A percentile compares a stretch with the other conserved stretches of the same genome.
phyloP scores from a whole-genome alignment of 2,329 filamentous ascomycete species.

The Juglanconis oblonga region DNA sequence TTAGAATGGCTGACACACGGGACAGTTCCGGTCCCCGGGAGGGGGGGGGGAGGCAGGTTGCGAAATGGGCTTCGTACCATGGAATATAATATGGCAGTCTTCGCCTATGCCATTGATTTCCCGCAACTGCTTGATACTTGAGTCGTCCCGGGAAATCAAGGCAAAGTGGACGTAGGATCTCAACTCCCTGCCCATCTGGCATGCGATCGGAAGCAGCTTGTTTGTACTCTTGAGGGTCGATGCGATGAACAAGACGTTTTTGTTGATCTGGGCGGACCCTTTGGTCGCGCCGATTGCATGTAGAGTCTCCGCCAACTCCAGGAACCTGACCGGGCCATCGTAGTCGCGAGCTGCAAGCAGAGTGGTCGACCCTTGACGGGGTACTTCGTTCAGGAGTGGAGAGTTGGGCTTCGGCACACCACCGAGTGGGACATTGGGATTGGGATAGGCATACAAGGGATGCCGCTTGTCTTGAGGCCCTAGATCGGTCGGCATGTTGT shows the following conservation, averaged over 20 bases:
- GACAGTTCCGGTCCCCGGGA: neutral
- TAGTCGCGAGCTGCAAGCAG: conserved; percentile 46
- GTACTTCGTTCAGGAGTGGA: conserved; percentile 4
- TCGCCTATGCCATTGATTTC: conserved; percentile 76
- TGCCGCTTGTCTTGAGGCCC: conserved; percentile 35
- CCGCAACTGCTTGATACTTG: conserved; percentile 67
- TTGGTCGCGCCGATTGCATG: conserved; percentile 54
- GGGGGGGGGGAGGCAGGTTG: conserved; percentile 9
- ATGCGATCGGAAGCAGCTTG: conserved; percentile 75
- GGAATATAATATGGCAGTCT: conserved; percentile 62
- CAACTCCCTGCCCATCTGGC: conserved; percentile 72
- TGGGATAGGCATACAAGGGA: conserved; percentile 31
- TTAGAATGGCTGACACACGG: neutral
- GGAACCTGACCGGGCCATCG: conserved; percentile 69
- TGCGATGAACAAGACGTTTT: conserved; percentile 76
- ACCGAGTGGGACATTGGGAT: conserved; percentile 5
- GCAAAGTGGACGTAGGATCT: conserved; percentile 79
- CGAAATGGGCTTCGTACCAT: conserved; percentile 39
- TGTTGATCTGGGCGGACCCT: conserved; percentile 52
- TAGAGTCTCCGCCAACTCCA: conserved; percentile 61
- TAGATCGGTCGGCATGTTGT: conserved; percentile 55
- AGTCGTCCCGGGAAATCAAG: conserved; percentile 69
- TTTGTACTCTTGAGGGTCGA: conserved; percentile 72
- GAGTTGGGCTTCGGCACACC: conserved; percentile 8
- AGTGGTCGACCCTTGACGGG: conserved; percentile 14